These are phyloP conservation scores for Meyerozyma guilliermondii DNA, from an alignment of 1,139 yeast genomes.

Conservation along the genomic window DNA sequence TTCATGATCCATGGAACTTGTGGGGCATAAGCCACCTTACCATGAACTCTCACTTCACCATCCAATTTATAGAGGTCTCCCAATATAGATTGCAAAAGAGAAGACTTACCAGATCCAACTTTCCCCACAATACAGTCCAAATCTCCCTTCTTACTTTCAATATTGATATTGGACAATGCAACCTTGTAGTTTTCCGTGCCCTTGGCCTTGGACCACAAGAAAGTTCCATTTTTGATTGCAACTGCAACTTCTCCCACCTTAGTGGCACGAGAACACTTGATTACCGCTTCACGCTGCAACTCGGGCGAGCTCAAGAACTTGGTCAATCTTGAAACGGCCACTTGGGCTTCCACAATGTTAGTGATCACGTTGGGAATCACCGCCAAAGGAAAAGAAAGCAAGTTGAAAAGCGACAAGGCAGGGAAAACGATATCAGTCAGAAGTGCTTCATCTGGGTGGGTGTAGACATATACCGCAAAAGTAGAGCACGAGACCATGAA, in stretches of 20 bases:
- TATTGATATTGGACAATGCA: constrained; percentile 69
- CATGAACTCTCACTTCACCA: constrained; percentile 72
- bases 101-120: constrained; percentile 92
- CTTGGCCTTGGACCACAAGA: constrained; percentile 82
- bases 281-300: constrained; percentile 75
- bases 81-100: constrained; percentile 73
- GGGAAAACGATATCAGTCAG: constrained; percentile 95
- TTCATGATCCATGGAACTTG: constrained; percentile 95
- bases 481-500: constrained; percentile 88
- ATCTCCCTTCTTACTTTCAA: constrained; percentile 71
- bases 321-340: constrained; percentile 73
- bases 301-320: constrained; percentile 73
- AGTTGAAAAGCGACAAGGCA: constrained; percentile 79
- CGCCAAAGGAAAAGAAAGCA: constrained; percentile 89
- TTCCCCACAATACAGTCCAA: constrained; percentile 85
- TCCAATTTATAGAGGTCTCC: constrained; percentile 81
- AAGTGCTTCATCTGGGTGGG: constrained; percentile 59
- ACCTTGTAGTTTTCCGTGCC: constrained; percentile 56
- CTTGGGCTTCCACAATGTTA: constrained; percentile 83
- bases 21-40: constrained; percentile 84
- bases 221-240: constrained; percentile 66
- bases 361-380: constrained; percentile 89
- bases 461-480: constrained; percentile 72
- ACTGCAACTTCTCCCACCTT: constrained; percentile 67
- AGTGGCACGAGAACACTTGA: constrained; percentile 46